Evolutionary conservation across 495 filamentous ascomycete species (phyloP).

Genomic region (Daldinia vernicosa): DNA sequence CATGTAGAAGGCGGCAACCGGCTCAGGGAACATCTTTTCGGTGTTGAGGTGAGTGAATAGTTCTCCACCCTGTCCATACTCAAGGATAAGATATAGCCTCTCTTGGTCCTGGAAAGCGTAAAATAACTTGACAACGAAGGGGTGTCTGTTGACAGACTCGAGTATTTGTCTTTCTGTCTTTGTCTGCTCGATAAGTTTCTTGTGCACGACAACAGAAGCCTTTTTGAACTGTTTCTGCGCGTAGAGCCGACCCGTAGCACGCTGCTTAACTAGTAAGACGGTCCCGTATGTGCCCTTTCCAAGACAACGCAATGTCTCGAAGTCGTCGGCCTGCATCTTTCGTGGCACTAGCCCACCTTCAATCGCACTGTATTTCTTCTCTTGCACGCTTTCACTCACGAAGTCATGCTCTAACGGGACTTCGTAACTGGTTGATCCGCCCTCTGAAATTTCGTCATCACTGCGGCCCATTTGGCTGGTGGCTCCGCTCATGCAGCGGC

Average conservation of each 20-base stretch:
- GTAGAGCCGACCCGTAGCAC: conserved; percentile 84
- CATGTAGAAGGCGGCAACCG: conserved; percentile 94
- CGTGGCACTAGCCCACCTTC: conserved; percentile 60
- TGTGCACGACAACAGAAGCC: conserved; percentile 89
- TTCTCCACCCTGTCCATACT: conserved; percentile 98
- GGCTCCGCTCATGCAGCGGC: conserved; percentile 43
- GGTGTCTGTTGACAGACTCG: conserved; percentile 93
- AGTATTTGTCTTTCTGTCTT: conserved; percentile 94
- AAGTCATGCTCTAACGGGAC: conserved; percentile 90
- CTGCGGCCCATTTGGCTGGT: conserved; percentile 48
- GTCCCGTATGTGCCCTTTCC: conserved; percentile 97
- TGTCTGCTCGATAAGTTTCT: conserved; percentile 93
- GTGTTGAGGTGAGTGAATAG: conserved; percentile 88
- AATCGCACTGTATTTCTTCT: conserved; percentile 48
- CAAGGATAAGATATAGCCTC: conserved; percentile 96
- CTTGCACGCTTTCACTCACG: conserved; percentile 72
- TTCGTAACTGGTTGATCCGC: conserved; percentile 75
- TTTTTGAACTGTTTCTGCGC: conserved; percentile 99
- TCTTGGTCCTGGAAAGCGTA: conserved; percentile 99
- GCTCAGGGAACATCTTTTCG: conserved; percentile 91
- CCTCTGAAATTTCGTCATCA: conserved; percentile 56
- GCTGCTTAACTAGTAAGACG: conserved; percentile 90
- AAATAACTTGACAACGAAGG: conserved; percentile 96
- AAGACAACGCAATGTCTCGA: conserved; percentile 90
- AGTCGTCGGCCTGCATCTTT: conserved; percentile 93